Evolutionary conservation across 345 rosid species (phyloP).

Genomic region (Ceriops zippeliana): DNA sequence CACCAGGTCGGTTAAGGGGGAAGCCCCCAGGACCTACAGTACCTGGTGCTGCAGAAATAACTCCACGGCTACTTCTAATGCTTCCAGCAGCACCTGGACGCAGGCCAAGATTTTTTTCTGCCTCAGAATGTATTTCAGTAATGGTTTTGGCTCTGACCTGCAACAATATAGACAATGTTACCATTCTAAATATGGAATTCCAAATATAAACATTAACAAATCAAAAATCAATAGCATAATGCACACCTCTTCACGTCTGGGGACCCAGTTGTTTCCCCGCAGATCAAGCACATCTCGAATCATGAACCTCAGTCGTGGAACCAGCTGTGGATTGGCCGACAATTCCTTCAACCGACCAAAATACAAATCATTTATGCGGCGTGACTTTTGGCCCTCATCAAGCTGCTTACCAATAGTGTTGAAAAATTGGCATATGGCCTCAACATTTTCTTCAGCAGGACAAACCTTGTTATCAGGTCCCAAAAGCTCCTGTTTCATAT

Average conservation of each 20-base stretch:
- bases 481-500: constrained; percentile 60
- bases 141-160: constrained; percentile 87
- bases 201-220: neutral
- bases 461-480: constrained; percentile 50
- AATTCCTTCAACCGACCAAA: constrained; percentile 58
- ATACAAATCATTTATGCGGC: constrained; percentile 58
- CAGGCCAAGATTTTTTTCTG: constrained; percentile 76
- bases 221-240: neutral
- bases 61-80: constrained; percentile 55
- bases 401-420: constrained; percentile 82
- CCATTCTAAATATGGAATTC: neutral
- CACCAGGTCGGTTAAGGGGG: constrained; percentile 66
- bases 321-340: constrained; percentile 53
- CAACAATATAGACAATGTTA: constrained; percentile 9
- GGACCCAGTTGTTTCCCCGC: constrained; percentile 73
- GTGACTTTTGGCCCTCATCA: constrained; percentile 58
- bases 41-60: constrained; percentile 40
- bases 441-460: constrained; percentile 85
- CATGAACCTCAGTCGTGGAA: constrained; percentile 65
- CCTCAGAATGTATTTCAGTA: constrained; percentile 79
- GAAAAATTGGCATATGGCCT: constrained; percentile 78
- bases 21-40: constrained; percentile 49
- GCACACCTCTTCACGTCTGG: constrained; percentile 82
- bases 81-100: constrained; percentile 85
- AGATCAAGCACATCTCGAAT: constrained; percentile 72